Evolutionary conservation across 108 stramenopile genomes (phyloP).

Genomic region (Fistulifera solaris): DNA sequence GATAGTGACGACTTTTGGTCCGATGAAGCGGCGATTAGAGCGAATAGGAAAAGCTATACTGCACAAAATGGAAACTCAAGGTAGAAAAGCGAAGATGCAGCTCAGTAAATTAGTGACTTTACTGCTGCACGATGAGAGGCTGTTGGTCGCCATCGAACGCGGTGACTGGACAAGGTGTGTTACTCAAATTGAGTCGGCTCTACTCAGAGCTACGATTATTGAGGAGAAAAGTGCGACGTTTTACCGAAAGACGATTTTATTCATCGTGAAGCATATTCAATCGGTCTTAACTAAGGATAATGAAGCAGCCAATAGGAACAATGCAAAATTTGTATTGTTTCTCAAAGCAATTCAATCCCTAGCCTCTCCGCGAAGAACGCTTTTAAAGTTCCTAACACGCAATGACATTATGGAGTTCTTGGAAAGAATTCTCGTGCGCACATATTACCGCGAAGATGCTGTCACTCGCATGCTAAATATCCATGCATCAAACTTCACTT

Average conservation of each 20-base stretch:
- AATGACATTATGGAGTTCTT: conserved; percentile 54
- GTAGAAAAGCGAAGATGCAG: conserved; percentile 54
- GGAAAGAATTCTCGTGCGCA: conserved; percentile 59
- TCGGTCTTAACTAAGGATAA: conserved; percentile 24
- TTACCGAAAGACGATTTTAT: conserved; percentile 46
- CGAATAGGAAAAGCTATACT: conserved; percentile 62
- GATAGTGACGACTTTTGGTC: conserved; percentile 58
- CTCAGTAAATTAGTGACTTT: conserved; percentile 62
- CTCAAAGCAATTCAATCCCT: conserved; percentile 47
- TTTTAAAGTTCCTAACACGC: conserved; percentile 39
- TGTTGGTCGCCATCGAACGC: conserved; percentile 60
- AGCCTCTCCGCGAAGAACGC: conserved; percentile 58
- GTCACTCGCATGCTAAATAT: conserved; percentile 64
- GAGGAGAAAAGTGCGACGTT: conserved; percentile 56
- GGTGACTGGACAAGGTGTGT: conserved; percentile 62
- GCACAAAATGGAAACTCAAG: conserved; percentile 62
- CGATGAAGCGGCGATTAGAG: conserved; percentile 55
- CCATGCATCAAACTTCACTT: conserved; percentile 46
- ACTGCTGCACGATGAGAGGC: conserved; percentile 50
- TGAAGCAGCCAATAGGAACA: conserved; percentile 55
- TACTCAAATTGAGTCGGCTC: conserved; percentile 43
- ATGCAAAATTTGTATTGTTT: conserved; percentile 47
- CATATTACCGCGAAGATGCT: conserved; percentile 43
- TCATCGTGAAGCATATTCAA: conserved; percentile 42
- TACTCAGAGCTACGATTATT: conserved; percentile 60